These are phyloP conservation scores for Conticribra guillardii DNA, from an alignment of 108 stramenopile species.

Conservation along the genomic window DNA sequence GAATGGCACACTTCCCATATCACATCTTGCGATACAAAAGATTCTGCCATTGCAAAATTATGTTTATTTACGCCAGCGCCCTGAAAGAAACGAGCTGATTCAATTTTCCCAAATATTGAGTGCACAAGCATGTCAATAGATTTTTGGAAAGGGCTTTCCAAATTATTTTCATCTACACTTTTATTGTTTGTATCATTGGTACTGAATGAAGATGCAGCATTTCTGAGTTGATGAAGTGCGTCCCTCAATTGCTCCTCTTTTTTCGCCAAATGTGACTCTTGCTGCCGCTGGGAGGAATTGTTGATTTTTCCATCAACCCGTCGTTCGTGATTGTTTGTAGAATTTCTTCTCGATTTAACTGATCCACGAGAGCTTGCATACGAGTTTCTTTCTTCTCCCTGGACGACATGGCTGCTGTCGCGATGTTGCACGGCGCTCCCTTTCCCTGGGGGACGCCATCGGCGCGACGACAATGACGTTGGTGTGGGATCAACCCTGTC, in stretches of 20 bases:
- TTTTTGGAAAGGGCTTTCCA: background rate
- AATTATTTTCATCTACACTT: background rate
- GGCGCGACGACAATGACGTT: background rate
- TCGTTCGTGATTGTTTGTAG: too few relatives aligned
- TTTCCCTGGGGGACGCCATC: background rate
- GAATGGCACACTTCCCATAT: slow-evolving; percentile 39
- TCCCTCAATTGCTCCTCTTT: too few relatives aligned
- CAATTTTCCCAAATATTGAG: background rate
- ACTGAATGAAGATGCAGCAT: too few relatives aligned
- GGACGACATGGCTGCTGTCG: too few relatives aligned
- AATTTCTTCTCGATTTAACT: too few relatives aligned
- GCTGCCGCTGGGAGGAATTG: too few relatives aligned
- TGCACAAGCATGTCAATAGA: background rate
- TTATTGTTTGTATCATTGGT: background rate
- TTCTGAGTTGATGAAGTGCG: too few relatives aligned
- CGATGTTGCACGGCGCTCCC: background rate
- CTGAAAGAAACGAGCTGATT: background rate
- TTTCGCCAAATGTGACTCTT: too few relatives aligned
- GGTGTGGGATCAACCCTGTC: background rate
- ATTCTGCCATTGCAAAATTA: background rate
- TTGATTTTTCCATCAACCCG: too few relatives aligned
- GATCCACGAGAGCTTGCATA: too few relatives aligned
- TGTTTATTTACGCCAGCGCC: background rate
- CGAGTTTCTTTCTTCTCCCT: too few relatives aligned
- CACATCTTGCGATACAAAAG: background rate